Conservation (phyloP, 2,329 filamentous ascomycete species). For the Claviceps paspali region DNA sequence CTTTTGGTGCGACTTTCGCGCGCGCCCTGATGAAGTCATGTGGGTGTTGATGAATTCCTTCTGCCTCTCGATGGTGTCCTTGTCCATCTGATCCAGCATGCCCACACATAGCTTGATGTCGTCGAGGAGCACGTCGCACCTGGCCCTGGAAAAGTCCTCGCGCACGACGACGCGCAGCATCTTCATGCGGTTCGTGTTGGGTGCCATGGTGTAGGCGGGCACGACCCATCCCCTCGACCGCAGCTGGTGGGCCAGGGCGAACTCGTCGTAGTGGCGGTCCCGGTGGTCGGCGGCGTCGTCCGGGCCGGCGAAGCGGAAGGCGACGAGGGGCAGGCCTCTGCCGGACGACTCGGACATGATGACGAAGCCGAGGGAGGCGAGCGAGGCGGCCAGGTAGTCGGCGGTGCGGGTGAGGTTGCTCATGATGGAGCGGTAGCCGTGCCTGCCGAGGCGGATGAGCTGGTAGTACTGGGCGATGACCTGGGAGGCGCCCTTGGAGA, state of each 20-base stretch:
- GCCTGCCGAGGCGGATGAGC: constrained; percentile 84
- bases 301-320: constrained; percentile 57
- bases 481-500: constrained; percentile 87
- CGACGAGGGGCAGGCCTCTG: constrained; percentile 72
- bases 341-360: constrained; percentile 76
- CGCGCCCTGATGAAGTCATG: constrained; percentile 34
- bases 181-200: constrained; percentile 68
- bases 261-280: constrained; percentile 55
- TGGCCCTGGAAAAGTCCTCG: constrained; percentile 73
- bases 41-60: constrained; percentile 49
- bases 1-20: constrained; percentile 31
- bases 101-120: constrained; percentile 68
- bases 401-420: constrained; percentile 78
- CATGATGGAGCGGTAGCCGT: constrained; percentile 88
- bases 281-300: constrained; percentile 29
- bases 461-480: constrained; percentile 98
- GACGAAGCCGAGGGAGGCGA: constrained; percentile 64
- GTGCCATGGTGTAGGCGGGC: constrained; percentile 94
- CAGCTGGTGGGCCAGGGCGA: constrained; percentile 68
- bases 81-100: constrained; percentile 59
- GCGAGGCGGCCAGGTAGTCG: constrained; percentile 65
- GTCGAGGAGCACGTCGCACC: constrained; percentile 62
- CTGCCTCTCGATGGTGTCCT: constrained; percentile 52
- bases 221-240: constrained; percentile 84
- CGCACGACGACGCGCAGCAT: constrained; percentile 85